Conservation (phyloP, 2,329 filamentous ascomycete genomes). For the Penicillium brevicompactum region DNA sequence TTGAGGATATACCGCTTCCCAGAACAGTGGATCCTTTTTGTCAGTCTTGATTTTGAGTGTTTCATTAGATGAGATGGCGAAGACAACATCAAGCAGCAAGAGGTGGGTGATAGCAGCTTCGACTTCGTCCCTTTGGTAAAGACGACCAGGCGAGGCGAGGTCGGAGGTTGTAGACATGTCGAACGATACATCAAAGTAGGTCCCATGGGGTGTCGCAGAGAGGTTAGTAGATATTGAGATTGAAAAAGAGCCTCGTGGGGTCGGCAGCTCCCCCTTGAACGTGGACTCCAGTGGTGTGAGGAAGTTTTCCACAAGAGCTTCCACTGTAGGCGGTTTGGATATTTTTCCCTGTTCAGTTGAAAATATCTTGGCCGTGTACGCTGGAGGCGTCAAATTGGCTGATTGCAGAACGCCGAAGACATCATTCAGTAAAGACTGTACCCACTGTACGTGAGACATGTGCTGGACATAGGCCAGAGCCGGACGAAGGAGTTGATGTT, state of each 20-base stretch:
- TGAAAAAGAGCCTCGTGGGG: conserved; percentile 37
- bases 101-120: conserved; percentile 38
- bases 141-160: conserved; percentile 34
- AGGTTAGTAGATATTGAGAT: conserved; percentile 42
- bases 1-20: conserved; percentile 37
- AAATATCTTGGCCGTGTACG: conserved; percentile 29
- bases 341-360: conserved; percentile 23
- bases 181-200: conserved; percentile 41
- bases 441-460: conserved; percentile 35
- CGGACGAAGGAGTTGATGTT: conserved; percentile 62
- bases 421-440: conserved; percentile 36
- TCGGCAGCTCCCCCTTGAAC: conserved; percentile 40
- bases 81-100: conserved; percentile 42
- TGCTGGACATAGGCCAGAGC: conserved; percentile 59
- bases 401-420: conserved; percentile 34
- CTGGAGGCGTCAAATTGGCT: conserved; percentile 33
- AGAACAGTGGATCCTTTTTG: conserved; percentile 13
- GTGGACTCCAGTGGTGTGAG: conserved; percentile 47
- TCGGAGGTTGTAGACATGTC: conserved; percentile 33
- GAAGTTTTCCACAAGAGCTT: conserved; percentile 46
- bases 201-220: conserved; percentile 37
- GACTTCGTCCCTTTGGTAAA: conserved; percentile 38
- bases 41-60: background rate
- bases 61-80: conserved; percentile 27
- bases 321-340: conserved; percentile 29